phyloP scores from a whole-genome alignment of 192 early-diverging fungal species.

The Coemansia nantahalensis region DNA sequence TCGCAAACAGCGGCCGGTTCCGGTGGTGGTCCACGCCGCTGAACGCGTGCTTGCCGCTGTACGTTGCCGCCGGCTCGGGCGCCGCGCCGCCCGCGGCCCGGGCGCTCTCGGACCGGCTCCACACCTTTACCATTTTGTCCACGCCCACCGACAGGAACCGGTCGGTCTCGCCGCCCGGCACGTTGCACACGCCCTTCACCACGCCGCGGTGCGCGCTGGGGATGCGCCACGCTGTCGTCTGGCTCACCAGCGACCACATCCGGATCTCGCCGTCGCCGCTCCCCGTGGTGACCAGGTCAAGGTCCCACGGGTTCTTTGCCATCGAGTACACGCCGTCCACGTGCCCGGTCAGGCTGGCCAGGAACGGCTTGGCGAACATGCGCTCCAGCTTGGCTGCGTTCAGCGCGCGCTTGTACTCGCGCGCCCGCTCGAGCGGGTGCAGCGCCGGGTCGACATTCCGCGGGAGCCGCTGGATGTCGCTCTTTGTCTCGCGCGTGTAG shows the following conservation, averaged over 20 bases:
- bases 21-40: constrained; percentile 92
- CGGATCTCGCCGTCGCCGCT: constrained; percentile 96
- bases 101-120: constrained; percentile 62
- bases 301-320: constrained; percentile 87
- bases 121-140: constrained; percentile 94
- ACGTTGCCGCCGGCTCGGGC: constrained; percentile 69
- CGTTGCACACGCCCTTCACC: constrained; percentile 79
- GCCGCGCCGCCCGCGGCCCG: constrained; percentile 20
- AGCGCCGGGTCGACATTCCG: constrained; percentile 86
- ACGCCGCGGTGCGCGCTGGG: constrained; percentile 76
- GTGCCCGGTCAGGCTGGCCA: constrained; percentile 87
- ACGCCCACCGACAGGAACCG: constrained; percentile 88
- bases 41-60: constrained; percentile 74
- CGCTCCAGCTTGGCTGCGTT: constrained; percentile 92
- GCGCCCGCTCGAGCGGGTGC: constrained; percentile 93
- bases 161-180: constrained; percentile 59
- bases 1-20: constrained; percentile 78
- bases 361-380: constrained; percentile 96
- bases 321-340: constrained; percentile 94
- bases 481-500: constrained; percentile 74
- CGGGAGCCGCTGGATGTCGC: constrained; percentile 84
- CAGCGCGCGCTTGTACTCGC: constrained; percentile 94
- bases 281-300: constrained; percentile 83
- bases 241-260: constrained; percentile 81
- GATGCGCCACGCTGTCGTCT: constrained; percentile 73